Evolutionary conservation across 1,284 basidiomycete genomes (phyloP).

Genomic region (Sanghuangporus sanghuang): DNA sequence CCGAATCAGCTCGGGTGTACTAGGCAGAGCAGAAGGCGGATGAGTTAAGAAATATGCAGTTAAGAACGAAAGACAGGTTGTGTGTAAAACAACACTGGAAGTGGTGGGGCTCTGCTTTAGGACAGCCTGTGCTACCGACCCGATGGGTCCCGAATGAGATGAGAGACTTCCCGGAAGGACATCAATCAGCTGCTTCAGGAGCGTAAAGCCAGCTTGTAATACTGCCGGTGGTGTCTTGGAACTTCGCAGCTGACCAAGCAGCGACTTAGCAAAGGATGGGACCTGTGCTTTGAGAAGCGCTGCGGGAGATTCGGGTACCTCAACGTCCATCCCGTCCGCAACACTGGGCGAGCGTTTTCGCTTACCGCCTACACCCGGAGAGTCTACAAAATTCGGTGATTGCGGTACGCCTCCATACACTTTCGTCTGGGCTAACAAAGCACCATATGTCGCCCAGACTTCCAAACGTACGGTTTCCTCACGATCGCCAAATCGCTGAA

Average conservation of each 20-base stretch:
- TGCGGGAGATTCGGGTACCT: conserved; percentile 53
- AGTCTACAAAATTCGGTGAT: conserved; percentile 39
- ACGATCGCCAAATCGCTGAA: conserved; percentile 89
- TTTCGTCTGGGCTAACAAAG: conserved; percentile 79
- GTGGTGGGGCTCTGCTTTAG: conserved; percentile 60
- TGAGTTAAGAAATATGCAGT: conserved; percentile 82
- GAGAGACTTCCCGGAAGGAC: conserved; percentile 85
- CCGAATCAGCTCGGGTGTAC: conserved; percentile 57
- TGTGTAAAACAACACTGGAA: conserved; percentile 69
- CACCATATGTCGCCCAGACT: conserved; percentile 82
- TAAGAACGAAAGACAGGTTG: conserved; percentile 82
- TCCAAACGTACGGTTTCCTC: conserved; percentile 96
- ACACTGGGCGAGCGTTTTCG: conserved; percentile 63
- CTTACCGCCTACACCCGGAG: conserved; percentile 54
- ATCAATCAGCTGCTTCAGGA: conserved; percentile 72
- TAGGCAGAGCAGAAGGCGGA: conserved; percentile 57
- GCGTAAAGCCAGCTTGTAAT: conserved; percentile 79
- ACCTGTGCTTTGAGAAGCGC: conserved; percentile 66
- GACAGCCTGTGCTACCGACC: conserved; percentile 57
- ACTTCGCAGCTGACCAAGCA: conserved; percentile 69
- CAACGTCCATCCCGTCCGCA: conserved; percentile 51
- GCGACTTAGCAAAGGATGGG: conserved; percentile 72
- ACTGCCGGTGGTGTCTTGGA: conserved; percentile 75
- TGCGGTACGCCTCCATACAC: conserved; percentile 53
- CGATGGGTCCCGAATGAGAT: conserved; percentile 57